These are phyloP conservation scores for Fusarium begoniae DNA, from an alignment of 2,329 filamentous ascomycete genomes.

Conservation along the genomic window DNA sequence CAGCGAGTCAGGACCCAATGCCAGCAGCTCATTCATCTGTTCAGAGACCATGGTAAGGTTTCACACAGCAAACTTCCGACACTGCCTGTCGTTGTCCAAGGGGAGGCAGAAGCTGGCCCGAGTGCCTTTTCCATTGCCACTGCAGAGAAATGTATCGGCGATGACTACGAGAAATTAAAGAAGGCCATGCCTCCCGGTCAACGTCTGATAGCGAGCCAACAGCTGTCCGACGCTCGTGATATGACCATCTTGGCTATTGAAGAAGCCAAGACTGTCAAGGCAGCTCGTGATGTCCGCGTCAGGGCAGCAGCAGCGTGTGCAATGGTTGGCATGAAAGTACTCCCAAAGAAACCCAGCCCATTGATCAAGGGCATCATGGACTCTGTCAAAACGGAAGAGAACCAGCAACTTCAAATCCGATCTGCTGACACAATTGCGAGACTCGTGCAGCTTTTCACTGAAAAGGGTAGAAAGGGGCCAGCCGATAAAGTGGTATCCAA, in stretches of 20 bases:
- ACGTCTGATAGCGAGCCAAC: slow-evolving; percentile 81
- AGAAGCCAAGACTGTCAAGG: slow-evolving; percentile 82
- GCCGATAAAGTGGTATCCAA: slow-evolving; percentile 97
- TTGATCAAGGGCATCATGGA: slow-evolving; percentile 99
- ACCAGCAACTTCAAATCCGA: slow-evolving; percentile 84
- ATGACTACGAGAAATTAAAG: slow-evolving; percentile 89
- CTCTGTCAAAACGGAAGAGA: slow-evolving; percentile 95
- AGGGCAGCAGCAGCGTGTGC: slow-evolving; percentile 87
- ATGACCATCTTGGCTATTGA: slow-evolving; percentile 77
- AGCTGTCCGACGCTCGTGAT: slow-evolving; percentile 79
- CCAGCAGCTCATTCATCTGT: slow-evolving; percentile 87
- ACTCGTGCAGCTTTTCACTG: slow-evolving; percentile 87
- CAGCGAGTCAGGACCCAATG: slow-evolving; percentile 92
- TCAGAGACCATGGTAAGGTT: slow-evolving; percentile 89
- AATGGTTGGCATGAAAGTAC: slow-evolving; percentile 83
- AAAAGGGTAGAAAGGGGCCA: slow-evolving; percentile 80
- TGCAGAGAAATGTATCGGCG: slow-evolving; percentile 85
- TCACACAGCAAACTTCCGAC: slow-evolving; percentile 77
- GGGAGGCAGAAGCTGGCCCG: slow-evolving; percentile 89
- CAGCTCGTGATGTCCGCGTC: slow-evolving; percentile 84
- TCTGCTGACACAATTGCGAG: slow-evolving; percentile 86
- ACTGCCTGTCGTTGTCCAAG: slow-evolving; percentile 91
- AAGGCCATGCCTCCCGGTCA: slow-evolving; percentile 90
- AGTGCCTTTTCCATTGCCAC: slow-evolving; percentile 89
- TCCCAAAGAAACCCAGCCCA: slow-evolving; percentile 92